Percentiles rank a stretch among this genome's conserved stretches.
phyloP scores from a whole-genome alignment of 129 eudicot species.

The Centaurea solstitialis region DNA sequence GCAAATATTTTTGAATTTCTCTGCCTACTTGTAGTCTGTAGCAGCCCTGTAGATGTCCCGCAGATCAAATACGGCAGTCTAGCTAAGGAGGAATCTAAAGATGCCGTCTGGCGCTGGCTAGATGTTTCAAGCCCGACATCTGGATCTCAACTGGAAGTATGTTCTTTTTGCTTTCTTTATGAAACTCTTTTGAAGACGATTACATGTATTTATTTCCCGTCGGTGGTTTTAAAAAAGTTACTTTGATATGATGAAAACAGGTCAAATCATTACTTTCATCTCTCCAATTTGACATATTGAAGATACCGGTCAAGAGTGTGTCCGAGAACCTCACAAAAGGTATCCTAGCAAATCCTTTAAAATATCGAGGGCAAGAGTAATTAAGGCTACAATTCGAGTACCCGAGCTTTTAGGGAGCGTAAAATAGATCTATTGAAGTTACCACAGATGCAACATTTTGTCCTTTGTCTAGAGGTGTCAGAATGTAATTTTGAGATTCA shows the following conservation, averaged over 20 bases:
- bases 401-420: background rate
- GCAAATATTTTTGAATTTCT: background rate
- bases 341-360: constrained; percentile 20
- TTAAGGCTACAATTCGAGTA: background rate
- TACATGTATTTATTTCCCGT: background rate
- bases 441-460: background rate
- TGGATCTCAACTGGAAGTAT: constrained; percentile 68
- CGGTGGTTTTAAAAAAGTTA: background rate
- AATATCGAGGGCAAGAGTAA: background rate
- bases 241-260: constrained; percentile 50
- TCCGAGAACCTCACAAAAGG: constrained; percentile 62
- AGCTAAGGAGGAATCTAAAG: constrained; percentile 44
- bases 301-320: constrained; percentile 59
- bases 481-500: background rate
- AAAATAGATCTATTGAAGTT: background rate
- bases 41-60: constrained; percentile 88
- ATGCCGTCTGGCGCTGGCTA: constrained; percentile 71
- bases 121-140: constrained; percentile 69
- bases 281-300: constrained; percentile 57
- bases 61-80: constrained; percentile 67
- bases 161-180: constrained; percentile 3
- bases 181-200: background rate
- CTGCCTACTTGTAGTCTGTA: constrained; percentile 55
- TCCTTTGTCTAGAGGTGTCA: background rate
- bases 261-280: constrained; percentile 63